These are phyloP conservation scores for Nyctanthes arbortristis DNA, from an alignment of 257 asterid genomes.

Conservation along the genomic window DNA sequence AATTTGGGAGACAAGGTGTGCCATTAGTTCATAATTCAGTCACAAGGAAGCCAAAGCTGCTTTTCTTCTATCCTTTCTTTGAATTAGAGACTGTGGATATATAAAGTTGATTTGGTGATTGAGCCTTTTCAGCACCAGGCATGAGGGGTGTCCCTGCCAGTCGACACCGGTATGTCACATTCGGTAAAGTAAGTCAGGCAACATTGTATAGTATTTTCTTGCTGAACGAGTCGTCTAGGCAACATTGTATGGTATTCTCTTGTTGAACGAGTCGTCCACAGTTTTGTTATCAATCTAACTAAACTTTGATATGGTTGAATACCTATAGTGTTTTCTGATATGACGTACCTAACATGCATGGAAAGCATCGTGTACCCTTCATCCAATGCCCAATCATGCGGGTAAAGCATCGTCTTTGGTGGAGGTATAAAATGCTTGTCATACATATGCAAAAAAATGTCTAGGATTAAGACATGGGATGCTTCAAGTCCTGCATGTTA, in stretches of 20 bases:
- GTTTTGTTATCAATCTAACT: no score
- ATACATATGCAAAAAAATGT: neutral
- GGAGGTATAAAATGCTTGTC: neutral
- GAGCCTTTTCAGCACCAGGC: slow-evolving; percentile 36
- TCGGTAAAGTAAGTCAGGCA: neutral
- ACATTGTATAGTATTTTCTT: neutral
- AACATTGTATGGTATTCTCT: no score
- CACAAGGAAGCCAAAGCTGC: slow-evolving; percentile 36
- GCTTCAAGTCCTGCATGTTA: slow-evolving; percentile 18
- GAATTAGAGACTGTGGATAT: slow-evolving; percentile 27
- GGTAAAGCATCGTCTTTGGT: neutral
- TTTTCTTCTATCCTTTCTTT: neutral
- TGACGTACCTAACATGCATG: neutral
- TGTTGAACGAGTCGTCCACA: neutral
- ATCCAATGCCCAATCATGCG: no score
- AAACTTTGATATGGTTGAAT: no score
- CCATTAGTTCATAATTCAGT: slow-evolving; percentile 30
- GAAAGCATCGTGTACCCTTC: no score
- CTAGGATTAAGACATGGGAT: slow-evolving; percentile 18
- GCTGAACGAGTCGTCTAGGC: no score
- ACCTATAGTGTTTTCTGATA: neutral
- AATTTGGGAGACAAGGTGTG: slow-evolving; percentile 34
- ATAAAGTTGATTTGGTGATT: slow-evolving; percentile 31
- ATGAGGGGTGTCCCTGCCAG: slow-evolving; percentile 40
- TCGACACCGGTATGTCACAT: slow-evolving; percentile 13